Evolutionary conservation across 768 basidiomycete genomes (phyloP).

Genomic region (Trametes villosa): DNA sequence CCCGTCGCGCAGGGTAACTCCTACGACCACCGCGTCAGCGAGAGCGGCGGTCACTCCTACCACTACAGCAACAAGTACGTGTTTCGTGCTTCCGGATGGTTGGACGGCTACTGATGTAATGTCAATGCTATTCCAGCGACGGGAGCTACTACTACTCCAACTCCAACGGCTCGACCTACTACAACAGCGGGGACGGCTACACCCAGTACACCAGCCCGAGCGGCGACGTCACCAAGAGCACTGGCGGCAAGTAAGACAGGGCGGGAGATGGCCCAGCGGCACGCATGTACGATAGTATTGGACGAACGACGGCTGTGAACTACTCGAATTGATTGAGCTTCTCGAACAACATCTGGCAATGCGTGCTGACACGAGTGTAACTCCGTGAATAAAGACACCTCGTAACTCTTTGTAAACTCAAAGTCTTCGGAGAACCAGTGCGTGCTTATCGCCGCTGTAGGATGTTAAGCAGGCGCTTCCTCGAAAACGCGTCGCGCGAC

Average conservation of each 20-base stretch:
- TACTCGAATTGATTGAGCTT: too few relatives aligned
- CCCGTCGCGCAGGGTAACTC: conserved; percentile 56
- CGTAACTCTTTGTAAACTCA: too few relatives aligned
- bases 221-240: conserved; percentile 24
- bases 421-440: too few relatives aligned
- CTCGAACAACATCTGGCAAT: too few relatives aligned
- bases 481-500: neutral
- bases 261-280: too few relatives aligned
- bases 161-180: conserved; percentile 61
- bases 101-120: neutral
- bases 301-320: too few relatives aligned
- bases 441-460: too few relatives aligned
- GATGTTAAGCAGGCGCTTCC: neutral
- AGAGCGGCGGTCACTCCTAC: conserved; percentile 48
- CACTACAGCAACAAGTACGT: conserved; percentile 65
- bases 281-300: too few relatives aligned
- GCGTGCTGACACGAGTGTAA: too few relatives aligned
- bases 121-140: conserved; percentile 36
- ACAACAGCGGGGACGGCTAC: conserved; percentile 52
- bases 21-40: conserved; percentile 58
- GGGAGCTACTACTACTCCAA: conserved; percentile 69
- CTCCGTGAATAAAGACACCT: too few relatives aligned
- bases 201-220: conserved; percentile 54
- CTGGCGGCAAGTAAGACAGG: neutral
- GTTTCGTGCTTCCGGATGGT: neutral